These are phyloP conservation scores for Tylopilus sp. DNA, from an alignment of 768 basidiomycete species.

Conservation along the genomic window DNA sequence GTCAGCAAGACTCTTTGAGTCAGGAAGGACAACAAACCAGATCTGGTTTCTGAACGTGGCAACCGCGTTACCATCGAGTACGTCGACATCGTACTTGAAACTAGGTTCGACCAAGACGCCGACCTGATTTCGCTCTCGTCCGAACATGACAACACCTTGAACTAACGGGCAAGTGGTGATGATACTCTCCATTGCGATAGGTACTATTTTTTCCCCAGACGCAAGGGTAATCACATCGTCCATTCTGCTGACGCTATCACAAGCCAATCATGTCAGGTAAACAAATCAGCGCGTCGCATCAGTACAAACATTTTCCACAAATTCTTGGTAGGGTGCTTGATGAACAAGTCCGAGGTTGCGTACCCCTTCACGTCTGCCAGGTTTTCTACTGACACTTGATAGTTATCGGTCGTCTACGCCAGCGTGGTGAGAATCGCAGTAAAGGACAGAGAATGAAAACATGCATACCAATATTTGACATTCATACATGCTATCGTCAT, in stretches of 20 bases:
- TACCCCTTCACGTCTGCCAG: conserved; percentile 32
- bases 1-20: not conserved
- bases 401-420: not conserved
- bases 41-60: conserved; percentile 14
- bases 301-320: conserved; percentile 9
- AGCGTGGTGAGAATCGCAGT: not conserved
- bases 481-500: conserved; percentile 33
- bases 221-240: conserved; percentile 33
- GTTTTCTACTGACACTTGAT: conserved; percentile 24
- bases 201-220: conserved; percentile 32
- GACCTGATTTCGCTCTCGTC: conserved; percentile 25
- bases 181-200: conserved; percentile 28
- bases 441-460: not conserved
- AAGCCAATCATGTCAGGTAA: not conserved
- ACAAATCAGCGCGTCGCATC: not conserved
- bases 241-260: conserved; percentile 34
- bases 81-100: conserved; percentile 9
- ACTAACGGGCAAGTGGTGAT: conserved; percentile 15
- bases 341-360: conserved; percentile 41
- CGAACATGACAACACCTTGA: conserved; percentile 28
- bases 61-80: not conserved
- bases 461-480: conserved; percentile 32
- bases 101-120: conserved; percentile 31
- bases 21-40: conserved; percentile 15
- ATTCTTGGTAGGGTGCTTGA: conserved; percentile 41